These are phyloP conservation scores for Eucalyptus regnans DNA, from an alignment of 345 rosid species.

Conservation along the genomic window DNA sequence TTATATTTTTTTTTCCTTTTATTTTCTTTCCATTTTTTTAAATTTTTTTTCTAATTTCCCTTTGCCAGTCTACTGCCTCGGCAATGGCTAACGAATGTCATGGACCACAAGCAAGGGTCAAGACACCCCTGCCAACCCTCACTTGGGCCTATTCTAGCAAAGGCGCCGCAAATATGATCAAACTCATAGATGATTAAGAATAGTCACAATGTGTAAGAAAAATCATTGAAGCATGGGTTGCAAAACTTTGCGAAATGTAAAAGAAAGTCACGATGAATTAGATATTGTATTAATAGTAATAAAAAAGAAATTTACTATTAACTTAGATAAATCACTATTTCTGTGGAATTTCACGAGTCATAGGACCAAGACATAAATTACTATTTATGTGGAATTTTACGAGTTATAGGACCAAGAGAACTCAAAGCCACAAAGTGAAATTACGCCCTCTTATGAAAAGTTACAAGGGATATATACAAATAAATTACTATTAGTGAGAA, in stretches of 20 bases:
- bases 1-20: no score
- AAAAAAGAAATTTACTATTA: background rate
- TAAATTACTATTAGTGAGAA: background rate
- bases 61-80: accelerated
- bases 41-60: background rate
- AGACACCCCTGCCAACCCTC: background rate
- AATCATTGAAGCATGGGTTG: background rate
- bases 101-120: background rate
- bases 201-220: background rate
- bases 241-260: background rate
- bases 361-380: no score
- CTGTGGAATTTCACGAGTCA: no score
- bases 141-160: accelerated
- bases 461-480: background rate
- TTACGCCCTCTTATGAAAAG: background rate
- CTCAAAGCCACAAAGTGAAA: background rate
- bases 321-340: background rate
- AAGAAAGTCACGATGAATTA: background rate
- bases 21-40: no score
- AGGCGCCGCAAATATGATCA: background rate
- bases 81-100: accelerated
- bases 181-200: background rate
- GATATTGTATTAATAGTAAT: background rate
- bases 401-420: background rate
- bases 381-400: background rate